Base-by-base conservation (phyloP, 345 rosid species). In the Excoecaria agallocha region DNA sequence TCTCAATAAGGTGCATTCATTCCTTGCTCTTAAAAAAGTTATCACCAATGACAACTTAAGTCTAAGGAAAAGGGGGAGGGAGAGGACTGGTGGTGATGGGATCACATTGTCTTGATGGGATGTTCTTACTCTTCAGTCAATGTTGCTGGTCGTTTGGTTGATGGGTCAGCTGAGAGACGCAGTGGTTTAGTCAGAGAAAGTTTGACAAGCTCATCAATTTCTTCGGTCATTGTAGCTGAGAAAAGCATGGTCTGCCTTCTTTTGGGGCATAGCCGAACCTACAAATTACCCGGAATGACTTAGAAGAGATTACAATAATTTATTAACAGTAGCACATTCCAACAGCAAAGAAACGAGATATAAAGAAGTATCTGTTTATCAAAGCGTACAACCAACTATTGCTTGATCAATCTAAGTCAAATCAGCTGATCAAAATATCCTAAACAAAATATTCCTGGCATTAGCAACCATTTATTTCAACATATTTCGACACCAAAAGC, bases 201-300 rank as follows among this genome's bases (percentile, higher is more conserved):
- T 84, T 89, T 87, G 76, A 92, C 86, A 77, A 94, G 97, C 72
- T 92, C 93, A 77, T 89, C 86, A 79, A 94, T 94, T 78, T 94
- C 95, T 83, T 92, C 97, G 25, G 97, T 95, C 99, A 93, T 91
- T 55, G 99, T 95, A 75, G 99, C 99, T 48, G 98, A 93, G 84
- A 95, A 95, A 72, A 95, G 84, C 97, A 93, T 83, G 6, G 99
- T 95, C 79, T 95, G 99, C 86, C 96, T 93, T 84, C 91, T 85
- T 86, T 88, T 93, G 79, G 99, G 97, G 78, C 98, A 93, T 66
- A 85, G 83, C 49, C 94, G 92, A 77, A 91, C 90, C 99, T 95
- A 82, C 73, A 81, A 74, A 80, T 22, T 63, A 66, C 68, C n/a
- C 49, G 68, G 19, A 35, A 70, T 62, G 13, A 39, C 48, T 75